Conservation (phyloP, 768 basidiomycete species). For the Myochromella boudieri region DNA sequence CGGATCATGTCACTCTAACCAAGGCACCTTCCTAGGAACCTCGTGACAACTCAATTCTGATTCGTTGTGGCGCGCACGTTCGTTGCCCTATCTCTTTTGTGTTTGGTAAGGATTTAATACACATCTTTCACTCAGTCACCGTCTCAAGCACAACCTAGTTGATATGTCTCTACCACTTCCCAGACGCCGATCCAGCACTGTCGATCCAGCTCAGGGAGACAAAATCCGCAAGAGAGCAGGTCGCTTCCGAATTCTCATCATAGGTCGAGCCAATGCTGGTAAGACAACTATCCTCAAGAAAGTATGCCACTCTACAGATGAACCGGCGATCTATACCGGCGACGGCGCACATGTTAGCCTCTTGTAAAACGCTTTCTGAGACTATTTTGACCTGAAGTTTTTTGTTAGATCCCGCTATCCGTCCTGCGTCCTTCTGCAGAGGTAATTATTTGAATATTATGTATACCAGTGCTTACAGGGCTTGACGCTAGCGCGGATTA, state of each 20-base stretch:
- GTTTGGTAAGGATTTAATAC: neutral
- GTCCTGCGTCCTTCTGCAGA: neutral
- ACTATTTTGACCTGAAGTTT: neutral
- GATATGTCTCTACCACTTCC: neutral
- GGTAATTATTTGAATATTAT: too few species aligned
- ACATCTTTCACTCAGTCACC: neutral
- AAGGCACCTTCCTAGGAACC: too few species aligned
- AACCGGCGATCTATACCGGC: constrained; percentile 19
- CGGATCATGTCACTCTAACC: too few species aligned
- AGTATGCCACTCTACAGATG: constrained; percentile 22
- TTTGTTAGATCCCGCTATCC: constrained; percentile 2
- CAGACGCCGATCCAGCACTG: neutral
- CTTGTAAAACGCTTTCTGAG: neutral
- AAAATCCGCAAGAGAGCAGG: constrained; percentile 13
- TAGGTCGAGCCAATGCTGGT: constrained; percentile 30
- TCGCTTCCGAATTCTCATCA: constrained; percentile 27
- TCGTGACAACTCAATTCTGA: neutral
- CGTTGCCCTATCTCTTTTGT: neutral
- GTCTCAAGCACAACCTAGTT: neutral
- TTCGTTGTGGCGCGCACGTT: neutral
- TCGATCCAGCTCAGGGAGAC: neutral
- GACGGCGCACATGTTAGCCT: constrained; percentile 20
- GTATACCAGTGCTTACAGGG: too few species aligned
- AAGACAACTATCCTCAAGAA: constrained; percentile 30
- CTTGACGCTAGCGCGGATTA: constrained; percentile 7